Conservation (phyloP, 306 rosid species). For the Calophaca sinica region DNA sequence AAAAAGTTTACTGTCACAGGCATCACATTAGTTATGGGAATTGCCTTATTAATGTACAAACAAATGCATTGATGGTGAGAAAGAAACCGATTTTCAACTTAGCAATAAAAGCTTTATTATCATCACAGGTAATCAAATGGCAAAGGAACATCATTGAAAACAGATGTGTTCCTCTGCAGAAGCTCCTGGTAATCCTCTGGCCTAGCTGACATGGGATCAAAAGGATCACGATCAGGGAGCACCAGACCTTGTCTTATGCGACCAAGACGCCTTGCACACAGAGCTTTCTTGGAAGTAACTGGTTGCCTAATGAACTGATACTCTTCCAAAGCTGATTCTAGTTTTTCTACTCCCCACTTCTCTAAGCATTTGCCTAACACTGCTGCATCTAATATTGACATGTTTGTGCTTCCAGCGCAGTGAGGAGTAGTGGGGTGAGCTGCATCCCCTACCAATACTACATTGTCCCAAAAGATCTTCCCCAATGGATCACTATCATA, state of each 20-base stretch:
- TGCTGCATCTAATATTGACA: conserved; percentile 88
- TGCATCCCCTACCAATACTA: conserved; percentile 85
- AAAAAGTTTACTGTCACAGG: not conserved
- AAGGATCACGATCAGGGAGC: conserved; percentile 42
- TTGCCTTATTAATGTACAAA: not conserved
- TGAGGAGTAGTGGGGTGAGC: conserved; percentile 98
- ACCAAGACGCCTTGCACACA: conserved; percentile 75
- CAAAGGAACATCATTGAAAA: conserved; percentile 62
- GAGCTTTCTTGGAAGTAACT: conserved; percentile 63
- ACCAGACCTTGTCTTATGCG: conserved; percentile 62
- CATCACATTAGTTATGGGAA: not conserved
- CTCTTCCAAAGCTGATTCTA: conserved; percentile 70
- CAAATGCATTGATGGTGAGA: not conserved
- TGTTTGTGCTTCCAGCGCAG: conserved; percentile 79
- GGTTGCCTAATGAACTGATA: conserved; percentile 71
- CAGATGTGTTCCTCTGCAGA: conserved; percentile 67
- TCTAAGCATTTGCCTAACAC: conserved; percentile 82
- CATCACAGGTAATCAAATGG: conserved; percentile 27
- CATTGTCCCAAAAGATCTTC: conserved; percentile 69
- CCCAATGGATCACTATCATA: conserved; percentile 77
- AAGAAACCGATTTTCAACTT: not conserved
- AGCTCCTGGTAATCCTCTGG: conserved; percentile 72
- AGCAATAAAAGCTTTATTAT: not conserved
- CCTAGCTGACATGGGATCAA: conserved; percentile 56
- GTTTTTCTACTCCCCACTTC: conserved; percentile 68